Evolutionary conservation across 2,329 filamentous ascomycete species (phyloP).

Genomic region (Thielaviopsis populi): DNA sequence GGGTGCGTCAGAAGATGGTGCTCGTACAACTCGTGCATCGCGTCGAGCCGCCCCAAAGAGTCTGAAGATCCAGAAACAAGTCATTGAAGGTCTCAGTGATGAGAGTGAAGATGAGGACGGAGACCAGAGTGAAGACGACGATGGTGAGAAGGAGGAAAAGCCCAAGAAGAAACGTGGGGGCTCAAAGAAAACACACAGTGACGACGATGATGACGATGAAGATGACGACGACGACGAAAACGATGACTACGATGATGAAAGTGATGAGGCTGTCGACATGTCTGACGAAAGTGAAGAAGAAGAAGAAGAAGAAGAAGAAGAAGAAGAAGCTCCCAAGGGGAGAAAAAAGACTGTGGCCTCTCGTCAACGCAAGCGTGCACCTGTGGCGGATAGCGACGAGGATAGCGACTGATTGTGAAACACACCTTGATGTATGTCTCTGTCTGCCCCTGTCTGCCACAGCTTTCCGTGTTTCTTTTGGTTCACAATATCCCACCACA

Average conservation of each 20-base stretch:
- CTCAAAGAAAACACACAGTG: neutral
- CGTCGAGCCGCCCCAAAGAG: slow-evolving; percentile 20
- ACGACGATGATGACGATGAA: slow-evolving; percentile 47
- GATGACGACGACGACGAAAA: slow-evolving; percentile 27
- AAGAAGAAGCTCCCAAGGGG: neutral
- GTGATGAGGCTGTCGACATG: slow-evolving; percentile 10
- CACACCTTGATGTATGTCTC: neutral
- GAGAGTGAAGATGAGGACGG: slow-evolving; percentile 21
- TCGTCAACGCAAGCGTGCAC: neutral
- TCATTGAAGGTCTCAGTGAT: slow-evolving; percentile 21
- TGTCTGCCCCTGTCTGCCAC: neutral
- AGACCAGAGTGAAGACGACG: slow-evolving; percentile 19
- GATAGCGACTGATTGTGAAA: neutral
- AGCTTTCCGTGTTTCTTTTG: neutral
- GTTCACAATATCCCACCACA: neutral
- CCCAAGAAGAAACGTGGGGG: slow-evolving; percentile 22
- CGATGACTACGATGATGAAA: neutral
- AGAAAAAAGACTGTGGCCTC: neutral
- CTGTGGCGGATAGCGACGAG: slow-evolving; percentile 1
- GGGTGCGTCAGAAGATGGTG: slow-evolving; percentile 38
- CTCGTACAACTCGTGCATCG: slow-evolving; percentile 29
- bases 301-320: slow-evolving; percentile 5
- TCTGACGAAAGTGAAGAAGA: slow-evolving; percentile 15
- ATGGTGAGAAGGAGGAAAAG: slow-evolving; percentile 20
- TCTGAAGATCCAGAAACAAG: slow-evolving; percentile 23